Evolutionary conservation across 169 alveolate genomes (phyloP), one percentile per base, ranked within the genome.

Genomic region (Eimeria praecox): DNA sequence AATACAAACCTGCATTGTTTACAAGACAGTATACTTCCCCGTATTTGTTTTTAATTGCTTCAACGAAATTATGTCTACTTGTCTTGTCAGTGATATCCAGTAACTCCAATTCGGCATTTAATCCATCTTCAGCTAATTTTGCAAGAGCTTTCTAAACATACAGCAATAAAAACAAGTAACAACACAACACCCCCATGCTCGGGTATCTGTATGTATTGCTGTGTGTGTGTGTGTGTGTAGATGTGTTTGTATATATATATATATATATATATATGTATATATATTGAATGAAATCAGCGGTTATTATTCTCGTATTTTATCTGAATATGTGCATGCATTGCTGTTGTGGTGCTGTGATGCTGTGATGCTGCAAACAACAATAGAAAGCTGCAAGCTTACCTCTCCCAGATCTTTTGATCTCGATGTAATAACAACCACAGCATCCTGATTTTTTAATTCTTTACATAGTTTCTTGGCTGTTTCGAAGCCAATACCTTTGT

Each of bases 401-500:
- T 35, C 86, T 38, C 94, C 94, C 10, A 44, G 62, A 24, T 56
- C 85, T 18, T 30, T 46, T 20, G 16, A 14, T 40, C 94, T 46
- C 44, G 94, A 52, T 8, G 85, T 75, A 0, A 89, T 40, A 0
- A 89, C 73, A 20, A 89, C 94, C 9, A 69, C 71, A 46, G 85
- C 77, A 20, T 44, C 33, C 46, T 89, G 87, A 4, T 38, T 66
- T 78, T 73, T 73, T 6, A 90, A 83, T 30, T 71, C 49, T 35
- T 71, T n/a, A 78, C 95, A 90, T 24, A 90, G 75, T 59, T 49
- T 42, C 78, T 73, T 90, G 54, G 64, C 77, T 22, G 77, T 69
- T 42, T 33, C 52, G 59, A 90, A 49, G 78, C 95, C 95, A 30
- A 90, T 90, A 56, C 95, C 95, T 33, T 90, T 90, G 59, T 90